Base-by-base conservation (phyloP, 805 yeast species). In the Starmerella floricola region DNA sequence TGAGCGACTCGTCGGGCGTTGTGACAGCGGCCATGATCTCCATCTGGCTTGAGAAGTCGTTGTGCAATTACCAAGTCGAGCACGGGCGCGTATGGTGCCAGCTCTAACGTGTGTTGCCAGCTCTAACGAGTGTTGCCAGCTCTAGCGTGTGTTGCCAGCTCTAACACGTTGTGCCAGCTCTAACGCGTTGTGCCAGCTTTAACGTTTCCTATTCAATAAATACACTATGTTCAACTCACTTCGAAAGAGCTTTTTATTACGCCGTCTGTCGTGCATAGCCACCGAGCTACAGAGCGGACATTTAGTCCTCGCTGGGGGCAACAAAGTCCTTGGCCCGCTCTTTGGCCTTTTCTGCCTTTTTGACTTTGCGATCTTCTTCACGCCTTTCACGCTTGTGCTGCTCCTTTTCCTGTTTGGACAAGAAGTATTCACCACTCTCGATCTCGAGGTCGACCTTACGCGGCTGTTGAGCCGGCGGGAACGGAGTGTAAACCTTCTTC, bases 391-490 rank as follows among this genome's bases (percentile, higher is more conserved):
- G 66, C 50, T 76, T 76, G 61, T 74, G 78, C 52, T 68, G 65
- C 46, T 74, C 79, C 68, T 84, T 85, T 56, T 87, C 94, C 55
- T 69, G 74, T 67, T 84, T 81, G 47, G 85, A 82, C 66, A 91
- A 70, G 75, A 91, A 91, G 66, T 85, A 91, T 63, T 91, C 98
- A 74, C 98, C 98, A 68, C 93, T 78, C 64, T 91, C 98, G 63
- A 91, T 86, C 67, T 86, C 94, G 61, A 87, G 68, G 74, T 91
- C 98, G 63, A 91, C 71, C 82, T 91, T 87, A 70, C 97, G 80
- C 58, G 97, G 98, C 52, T 76, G 74, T 65, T 84, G 98, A 40
- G 84, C 82, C 55, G 98, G 97, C 67, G 98, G 98, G 86, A 91
- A 91, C 59, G 98, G 97, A 27, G 98, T 91, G 74, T 88, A 88